Percentiles rank a stretch among this genome's conserved stretches.
phyloP scores from a whole-genome alignment of 139 green algal species.

The Parachlorella kessleri region DNA sequence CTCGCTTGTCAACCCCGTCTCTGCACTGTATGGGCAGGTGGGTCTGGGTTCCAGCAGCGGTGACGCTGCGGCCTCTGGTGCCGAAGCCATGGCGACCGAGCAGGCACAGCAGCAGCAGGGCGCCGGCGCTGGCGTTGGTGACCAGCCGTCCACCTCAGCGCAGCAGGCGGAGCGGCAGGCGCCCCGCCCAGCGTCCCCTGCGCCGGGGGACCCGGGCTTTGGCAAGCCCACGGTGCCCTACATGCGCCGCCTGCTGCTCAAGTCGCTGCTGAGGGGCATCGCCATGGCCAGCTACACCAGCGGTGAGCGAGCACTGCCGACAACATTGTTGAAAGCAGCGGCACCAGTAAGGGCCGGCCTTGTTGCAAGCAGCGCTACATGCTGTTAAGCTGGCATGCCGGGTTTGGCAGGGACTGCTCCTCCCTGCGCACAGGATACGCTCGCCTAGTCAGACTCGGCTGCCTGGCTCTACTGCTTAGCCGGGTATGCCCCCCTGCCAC shows the following conservation, averaged over 20 bases:
- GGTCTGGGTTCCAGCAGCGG: no score
- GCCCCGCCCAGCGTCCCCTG: neutral
- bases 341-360: no score
- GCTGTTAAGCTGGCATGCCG: no score
- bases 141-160: neutral
- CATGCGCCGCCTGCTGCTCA: slow-evolving; percentile 77
- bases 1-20: neutral
- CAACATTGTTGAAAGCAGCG: no score
- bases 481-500: no score
- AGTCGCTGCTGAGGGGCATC: slow-evolving; percentile 87
- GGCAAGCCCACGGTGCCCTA: slow-evolving; percentile 49
- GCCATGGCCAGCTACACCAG: slow-evolving; percentile 80
- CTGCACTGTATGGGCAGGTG: no score
- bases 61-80: neutral
- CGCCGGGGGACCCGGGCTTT: neutral
- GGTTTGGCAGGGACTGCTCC: no score
- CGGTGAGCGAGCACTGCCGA: slow-evolving; percentile 35
- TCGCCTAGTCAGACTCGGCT: no score
- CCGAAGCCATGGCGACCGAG: slow-evolving; percentile 5
- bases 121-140: neutral
- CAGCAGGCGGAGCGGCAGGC: slow-evolving; percentile 1
- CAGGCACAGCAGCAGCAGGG: slow-evolving; percentile 2
- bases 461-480: no score
- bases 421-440: no score
- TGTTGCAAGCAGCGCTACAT: no score